Conservation (phyloP, 441 rosid genomes). For the Pelargonium cotyledonis region DNA sequence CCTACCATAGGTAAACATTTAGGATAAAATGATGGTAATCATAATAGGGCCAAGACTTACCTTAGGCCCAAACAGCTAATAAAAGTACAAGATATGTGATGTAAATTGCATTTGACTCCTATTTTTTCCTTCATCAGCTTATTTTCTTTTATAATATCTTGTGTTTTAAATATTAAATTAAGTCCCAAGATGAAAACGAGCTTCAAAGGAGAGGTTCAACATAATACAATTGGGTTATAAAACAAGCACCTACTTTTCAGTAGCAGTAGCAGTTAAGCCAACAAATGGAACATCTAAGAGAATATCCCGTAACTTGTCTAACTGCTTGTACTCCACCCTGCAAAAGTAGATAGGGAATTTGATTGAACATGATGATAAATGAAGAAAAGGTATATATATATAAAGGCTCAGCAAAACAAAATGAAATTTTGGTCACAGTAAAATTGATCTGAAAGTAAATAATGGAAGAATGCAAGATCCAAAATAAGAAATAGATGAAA, state of each 20-base stretch:
- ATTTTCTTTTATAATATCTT: not conserved
- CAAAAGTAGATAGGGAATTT: slow-evolving; percentile 11
- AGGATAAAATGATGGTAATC: not conserved
- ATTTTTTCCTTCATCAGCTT: not conserved
- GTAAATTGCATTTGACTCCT: not conserved
- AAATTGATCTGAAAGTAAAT: not conserved
- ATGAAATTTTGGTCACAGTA: not conserved
- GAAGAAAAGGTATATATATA: not conserved
- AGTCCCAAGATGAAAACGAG: not conserved
- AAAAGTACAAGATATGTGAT: not conserved
- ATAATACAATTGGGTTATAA: not conserved
- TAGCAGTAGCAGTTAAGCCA: slow-evolving; percentile 49
- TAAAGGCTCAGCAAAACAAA: not conserved
- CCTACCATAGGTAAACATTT: not conserved
- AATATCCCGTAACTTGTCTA: slow-evolving; percentile 33
- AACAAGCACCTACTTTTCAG: slow-evolving; percentile 30
- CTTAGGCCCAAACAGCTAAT: not conserved
- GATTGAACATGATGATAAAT: not conserved
- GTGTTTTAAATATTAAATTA: not conserved
- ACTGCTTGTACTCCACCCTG: slow-evolving; percentile 47
- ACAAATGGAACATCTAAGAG: slow-evolving; percentile 44
- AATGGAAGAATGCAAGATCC: slow-evolving; percentile 1
- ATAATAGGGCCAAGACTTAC: not conserved
- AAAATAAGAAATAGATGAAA: not conserved
- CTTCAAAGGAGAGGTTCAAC: not conserved